phyloP scores from a whole-genome alignment of 1,284 basidiomycete genomes.

The Anthracocystis walkeri region DNA sequence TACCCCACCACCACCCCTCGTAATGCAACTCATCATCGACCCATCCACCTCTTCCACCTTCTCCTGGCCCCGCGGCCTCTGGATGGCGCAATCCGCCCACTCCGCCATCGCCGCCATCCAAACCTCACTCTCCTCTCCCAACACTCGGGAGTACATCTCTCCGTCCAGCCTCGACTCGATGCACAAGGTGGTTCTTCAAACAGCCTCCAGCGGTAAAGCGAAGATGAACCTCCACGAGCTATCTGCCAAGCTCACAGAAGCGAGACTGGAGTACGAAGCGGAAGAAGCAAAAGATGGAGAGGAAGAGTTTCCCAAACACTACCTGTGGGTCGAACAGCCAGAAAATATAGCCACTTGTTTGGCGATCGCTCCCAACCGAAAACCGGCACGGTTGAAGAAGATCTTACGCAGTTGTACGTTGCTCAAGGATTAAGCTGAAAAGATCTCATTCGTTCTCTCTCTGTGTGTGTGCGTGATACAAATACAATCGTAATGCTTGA shows the following conservation, averaged over 20 bases:
- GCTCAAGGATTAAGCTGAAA: slow-evolving; percentile 69
- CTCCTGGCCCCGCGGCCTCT: slow-evolving; percentile 74
- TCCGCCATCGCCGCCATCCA: slow-evolving; percentile 72
- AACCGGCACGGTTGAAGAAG: slow-evolving; percentile 71
- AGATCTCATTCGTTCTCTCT: no score
- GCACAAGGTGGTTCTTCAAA: slow-evolving; percentile 68
- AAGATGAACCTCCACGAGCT: slow-evolving; percentile 62
- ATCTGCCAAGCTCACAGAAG: slow-evolving; percentile 59
- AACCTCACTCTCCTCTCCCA: slow-evolving; percentile 16
- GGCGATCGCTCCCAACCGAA: slow-evolving; percentile 74
- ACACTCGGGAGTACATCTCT: slow-evolving; percentile 51
- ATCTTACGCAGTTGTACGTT: slow-evolving; percentile 69
- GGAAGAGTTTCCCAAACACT: slow-evolving; percentile 68
- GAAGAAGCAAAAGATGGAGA: slow-evolving; percentile 2
- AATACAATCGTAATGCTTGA: slow-evolving; percentile 14
- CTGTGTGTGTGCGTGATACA: slow-evolving; percentile 8
- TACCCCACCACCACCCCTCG: slow-evolving; percentile 39
- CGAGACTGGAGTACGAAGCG: slow-evolving; percentile 28
- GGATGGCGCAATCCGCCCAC: slow-evolving; percentile 75
- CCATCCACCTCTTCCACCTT: slow-evolving; percentile 28
- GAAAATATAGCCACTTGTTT: slow-evolving; percentile 74
- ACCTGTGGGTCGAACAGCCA: slow-evolving; percentile 75
- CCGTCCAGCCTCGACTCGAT: slow-evolving; percentile 47
- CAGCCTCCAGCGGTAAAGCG: slow-evolving; percentile 34
- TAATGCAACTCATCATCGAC: slow-evolving; percentile 68